phyloP scores from a whole-genome alignment of 148 eudicot species.

The Spergularia bocconei region DNA sequence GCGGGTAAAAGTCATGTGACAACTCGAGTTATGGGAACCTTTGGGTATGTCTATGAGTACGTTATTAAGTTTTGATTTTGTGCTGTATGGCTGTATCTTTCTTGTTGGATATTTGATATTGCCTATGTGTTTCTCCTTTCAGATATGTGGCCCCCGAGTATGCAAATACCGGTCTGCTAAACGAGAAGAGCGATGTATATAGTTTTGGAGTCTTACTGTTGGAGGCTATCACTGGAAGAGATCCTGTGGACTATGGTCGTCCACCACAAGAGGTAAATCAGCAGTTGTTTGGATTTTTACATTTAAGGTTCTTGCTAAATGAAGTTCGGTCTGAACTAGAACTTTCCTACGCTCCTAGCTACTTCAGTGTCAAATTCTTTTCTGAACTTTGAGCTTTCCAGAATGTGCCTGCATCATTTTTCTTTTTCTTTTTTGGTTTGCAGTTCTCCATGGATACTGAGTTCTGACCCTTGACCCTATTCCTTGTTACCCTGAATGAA shows the following conservation, averaged over 20 bases:
- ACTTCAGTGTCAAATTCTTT: too few species aligned
- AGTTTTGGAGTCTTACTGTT: constrained; percentile 68
- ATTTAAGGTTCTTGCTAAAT: neutral
- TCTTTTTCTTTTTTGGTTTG: too few species aligned
- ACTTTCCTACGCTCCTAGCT: neutral
- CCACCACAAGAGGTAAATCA: constrained; percentile 54
- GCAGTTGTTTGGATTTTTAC: neutral
- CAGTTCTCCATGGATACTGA: too few species aligned
- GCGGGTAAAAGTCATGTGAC: constrained; percentile 77
- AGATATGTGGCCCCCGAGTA: constrained; percentile 83
- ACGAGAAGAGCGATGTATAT: constrained; percentile 76
- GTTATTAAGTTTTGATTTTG: neutral
- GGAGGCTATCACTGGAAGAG: constrained; percentile 69
- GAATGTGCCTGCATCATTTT: too few species aligned
- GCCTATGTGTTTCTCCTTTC: constrained; percentile 9
- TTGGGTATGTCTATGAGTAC: constrained; percentile 44
- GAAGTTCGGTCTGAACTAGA: constrained; percentile 1
- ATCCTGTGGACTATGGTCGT: constrained; percentile 73
- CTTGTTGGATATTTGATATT: neutral
- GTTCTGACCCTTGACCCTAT: too few species aligned
- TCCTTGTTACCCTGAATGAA: too few species aligned
- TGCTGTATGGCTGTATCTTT: neutral
- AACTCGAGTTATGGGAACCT: constrained; percentile 81
- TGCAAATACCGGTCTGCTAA: constrained; percentile 72
- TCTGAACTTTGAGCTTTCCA: too few species aligned